A percentile compares a stretch with the other conserved stretches of the same genome.
phyloP scores from a whole-genome alignment of 331 rosid species.

The Pyracantha coccinea region DNA sequence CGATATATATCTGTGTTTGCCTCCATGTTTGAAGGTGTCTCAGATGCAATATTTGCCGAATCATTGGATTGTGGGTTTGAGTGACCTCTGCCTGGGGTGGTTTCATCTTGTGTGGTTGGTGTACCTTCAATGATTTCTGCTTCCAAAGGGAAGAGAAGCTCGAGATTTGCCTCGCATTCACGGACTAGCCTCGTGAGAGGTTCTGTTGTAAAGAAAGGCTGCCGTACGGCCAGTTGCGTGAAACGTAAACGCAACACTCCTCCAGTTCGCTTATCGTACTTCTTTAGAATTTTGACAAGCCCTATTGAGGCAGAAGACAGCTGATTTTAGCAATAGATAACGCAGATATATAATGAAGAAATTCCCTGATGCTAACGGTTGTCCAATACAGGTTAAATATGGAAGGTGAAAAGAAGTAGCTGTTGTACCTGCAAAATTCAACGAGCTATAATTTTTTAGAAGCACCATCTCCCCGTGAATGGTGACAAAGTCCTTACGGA shows the following conservation, averaged over 20 bases:
- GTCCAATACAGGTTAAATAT: neutral
- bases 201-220: slow-evolving; percentile 84
- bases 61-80: slow-evolving; percentile 17
- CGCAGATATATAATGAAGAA: neutral
- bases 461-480: slow-evolving; percentile 99
- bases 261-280: slow-evolving; percentile 93
- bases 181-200: slow-evolving; percentile 73
- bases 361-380: neutral
- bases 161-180: slow-evolving; percentile 88
- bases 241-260: slow-evolving; percentile 70
- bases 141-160: slow-evolving; percentile 85
- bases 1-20: slow-evolving; percentile 59
- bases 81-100: slow-evolving; percentile 4
- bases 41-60: slow-evolving; percentile 12
- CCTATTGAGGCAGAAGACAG: slow-evolving; percentile 44
- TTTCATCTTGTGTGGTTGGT: slow-evolving; percentile 30
- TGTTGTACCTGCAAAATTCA: slow-evolving; percentile 83
- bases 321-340: slow-evolving; percentile 6
- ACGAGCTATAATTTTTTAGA: slow-evolving; percentile 86
- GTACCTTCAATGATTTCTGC: slow-evolving; percentile 75
- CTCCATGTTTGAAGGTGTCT: slow-evolving; percentile 49
- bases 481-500: slow-evolving; percentile 86
- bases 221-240: slow-evolving; percentile 58
- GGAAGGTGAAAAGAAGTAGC: neutral
- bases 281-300: slow-evolving; percentile 80